Percentiles rank a stretch among this genome's conserved stretches.
Evolutionary conservation across 1,284 basidiomycete species (phyloP).

Genomic region (Malassezia equina): DNA sequence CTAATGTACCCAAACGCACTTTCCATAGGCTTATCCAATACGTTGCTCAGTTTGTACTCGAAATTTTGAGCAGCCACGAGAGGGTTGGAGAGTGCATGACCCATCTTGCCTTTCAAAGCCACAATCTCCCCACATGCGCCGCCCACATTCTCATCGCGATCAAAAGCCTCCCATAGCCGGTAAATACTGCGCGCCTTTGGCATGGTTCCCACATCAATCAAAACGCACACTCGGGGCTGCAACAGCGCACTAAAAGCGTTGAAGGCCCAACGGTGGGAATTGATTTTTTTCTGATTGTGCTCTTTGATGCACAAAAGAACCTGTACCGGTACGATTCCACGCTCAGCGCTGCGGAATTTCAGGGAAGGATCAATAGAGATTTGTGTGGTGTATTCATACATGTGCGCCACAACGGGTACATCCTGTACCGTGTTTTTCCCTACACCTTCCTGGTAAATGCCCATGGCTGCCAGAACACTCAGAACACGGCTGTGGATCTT

Average conservation of each 20-base stretch:
- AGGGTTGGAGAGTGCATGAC: conserved; percentile 83
- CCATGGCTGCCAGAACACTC: conserved; percentile 60
- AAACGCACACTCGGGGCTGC: conserved; percentile 76
- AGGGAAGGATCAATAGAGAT: conserved; percentile 78
- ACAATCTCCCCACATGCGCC: conserved; percentile 69
- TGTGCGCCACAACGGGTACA: conserved; percentile 77
- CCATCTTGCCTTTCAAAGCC: conserved; percentile 49
- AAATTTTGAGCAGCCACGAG: conserved; percentile 77
- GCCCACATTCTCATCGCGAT: conserved; percentile 64
- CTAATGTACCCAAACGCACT: conserved; percentile 44
- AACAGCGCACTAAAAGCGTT: conserved; percentile 42
- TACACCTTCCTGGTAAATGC: conserved; percentile 58
- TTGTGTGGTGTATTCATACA: conserved; percentile 90
- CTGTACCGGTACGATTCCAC: conserved; percentile 55
- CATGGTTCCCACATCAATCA: conserved; percentile 91
- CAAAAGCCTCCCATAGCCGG: conserved; percentile 91
- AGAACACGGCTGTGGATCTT: conserved; percentile 85
- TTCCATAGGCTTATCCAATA: conserved; percentile 46
- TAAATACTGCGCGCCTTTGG: conserved; percentile 63
- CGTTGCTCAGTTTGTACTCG: conserved; percentile 63
- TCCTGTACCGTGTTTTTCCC: conserved; percentile 86
- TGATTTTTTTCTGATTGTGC: conserved; percentile 56
- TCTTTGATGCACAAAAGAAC: conserved; percentile 47
- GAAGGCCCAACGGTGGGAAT: conserved; percentile 63
- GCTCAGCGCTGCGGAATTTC: conserved; percentile 87